These are phyloP conservation scores for Chrysosporium queenslandicum DNA, from an alignment of 2,329 filamentous ascomycete genomes.

Conservation along the genomic window DNA sequence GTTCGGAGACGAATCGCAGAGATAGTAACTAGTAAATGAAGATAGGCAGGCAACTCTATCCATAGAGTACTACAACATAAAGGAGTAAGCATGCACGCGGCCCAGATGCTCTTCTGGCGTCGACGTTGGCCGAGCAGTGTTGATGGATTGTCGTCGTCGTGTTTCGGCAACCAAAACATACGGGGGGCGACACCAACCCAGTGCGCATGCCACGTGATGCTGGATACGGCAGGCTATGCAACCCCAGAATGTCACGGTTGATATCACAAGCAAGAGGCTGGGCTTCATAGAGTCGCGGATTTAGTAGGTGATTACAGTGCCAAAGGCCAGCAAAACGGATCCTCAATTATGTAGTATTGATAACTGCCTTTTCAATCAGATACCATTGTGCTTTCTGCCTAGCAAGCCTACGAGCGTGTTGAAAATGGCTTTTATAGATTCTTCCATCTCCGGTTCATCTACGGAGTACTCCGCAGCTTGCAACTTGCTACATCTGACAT, in stretches of 20 bases:
- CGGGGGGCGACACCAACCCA: conserved; percentile 22
- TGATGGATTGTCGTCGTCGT: conserved; percentile 1
- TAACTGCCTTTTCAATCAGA: not conserved
- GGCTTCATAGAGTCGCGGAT: too few species aligned
- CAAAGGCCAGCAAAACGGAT: too few species aligned
- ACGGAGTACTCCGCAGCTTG: too few species aligned
- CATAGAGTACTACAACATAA: conserved; percentile 1
- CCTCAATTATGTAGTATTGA: too few species aligned
- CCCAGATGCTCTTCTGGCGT: not conserved
- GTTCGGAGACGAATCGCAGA: conserved; percentile 9
- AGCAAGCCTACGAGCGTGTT: too few species aligned
- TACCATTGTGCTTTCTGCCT: too few species aligned
- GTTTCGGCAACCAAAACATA: conserved; percentile 31
- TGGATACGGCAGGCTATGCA: not conserved
- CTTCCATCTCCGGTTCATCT: too few species aligned
- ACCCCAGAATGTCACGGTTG: not conserved
- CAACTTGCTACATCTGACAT: too few species aligned
- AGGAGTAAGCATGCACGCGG: conserved; percentile 1
- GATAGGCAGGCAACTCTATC: conserved; percentile 16
- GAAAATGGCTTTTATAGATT: too few species aligned
- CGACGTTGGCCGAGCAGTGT: not conserved
- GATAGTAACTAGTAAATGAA: not conserved
- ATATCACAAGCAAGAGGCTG: too few species aligned
- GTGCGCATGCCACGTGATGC: conserved; percentile 14
- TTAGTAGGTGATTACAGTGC: too few species aligned